Conservation (phyloP, 129 eudicot species). For the Chrysanthemum seticuspe region DNA sequence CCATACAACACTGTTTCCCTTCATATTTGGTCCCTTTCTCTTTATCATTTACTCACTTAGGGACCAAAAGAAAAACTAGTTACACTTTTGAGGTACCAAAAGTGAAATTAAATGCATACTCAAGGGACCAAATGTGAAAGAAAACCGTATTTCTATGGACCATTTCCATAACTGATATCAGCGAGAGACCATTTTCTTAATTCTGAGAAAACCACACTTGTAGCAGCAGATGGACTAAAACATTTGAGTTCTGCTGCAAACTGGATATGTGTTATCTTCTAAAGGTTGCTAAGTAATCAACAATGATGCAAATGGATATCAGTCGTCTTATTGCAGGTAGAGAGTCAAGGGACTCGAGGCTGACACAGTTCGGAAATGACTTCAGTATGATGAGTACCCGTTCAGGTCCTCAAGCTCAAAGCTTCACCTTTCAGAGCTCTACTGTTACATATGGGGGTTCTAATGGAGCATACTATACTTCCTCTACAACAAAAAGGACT, state of each 20-base stretch:
- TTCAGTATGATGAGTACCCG: constrained; percentile 28
- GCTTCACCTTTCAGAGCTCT: constrained; percentile 76
- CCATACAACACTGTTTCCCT: too few relatives aligned
- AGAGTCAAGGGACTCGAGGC: constrained; percentile 53
- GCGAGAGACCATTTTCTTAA: too few relatives aligned
- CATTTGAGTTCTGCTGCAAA: neutral
- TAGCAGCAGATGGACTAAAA: constrained; percentile 1
- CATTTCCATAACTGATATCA: too few relatives aligned
- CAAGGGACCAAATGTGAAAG: too few relatives aligned
- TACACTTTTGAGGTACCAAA: too few relatives aligned
- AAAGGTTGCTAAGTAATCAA: neutral
- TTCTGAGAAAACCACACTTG: neutral
- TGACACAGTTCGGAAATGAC: constrained; percentile 36
- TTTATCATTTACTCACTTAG: too few relatives aligned
- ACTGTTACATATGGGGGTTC: constrained; percentile 81
- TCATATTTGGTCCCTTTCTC: too few relatives aligned
- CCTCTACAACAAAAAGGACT: constrained; percentile 58
- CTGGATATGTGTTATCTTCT: neutral
- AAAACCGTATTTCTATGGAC: too few relatives aligned
- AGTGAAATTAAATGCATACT: too few relatives aligned
- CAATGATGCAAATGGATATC: neutral
- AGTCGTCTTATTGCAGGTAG: constrained; percentile 38
- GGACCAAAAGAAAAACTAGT: too few relatives aligned
- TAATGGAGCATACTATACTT: constrained; percentile 69
- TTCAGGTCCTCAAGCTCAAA: constrained; percentile 47